Conservation (phyloP, 148 eudicot genomes). For the Silene uniflora region DNA sequence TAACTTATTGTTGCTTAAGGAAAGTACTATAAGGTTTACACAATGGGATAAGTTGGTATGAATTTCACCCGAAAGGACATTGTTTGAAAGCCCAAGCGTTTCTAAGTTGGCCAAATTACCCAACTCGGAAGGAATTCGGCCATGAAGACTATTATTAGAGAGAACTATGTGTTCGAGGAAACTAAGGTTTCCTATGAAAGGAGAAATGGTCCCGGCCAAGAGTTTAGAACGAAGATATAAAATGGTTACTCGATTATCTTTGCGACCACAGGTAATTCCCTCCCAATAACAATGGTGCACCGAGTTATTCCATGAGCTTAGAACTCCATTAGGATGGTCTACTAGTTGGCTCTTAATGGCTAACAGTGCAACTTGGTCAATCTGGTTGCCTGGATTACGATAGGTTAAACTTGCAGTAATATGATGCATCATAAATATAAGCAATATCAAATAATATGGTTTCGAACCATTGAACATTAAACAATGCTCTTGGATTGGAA, state of each 20-base stretch:
- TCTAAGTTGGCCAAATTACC: slow-evolving; percentile 14
- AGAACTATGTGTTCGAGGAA: slow-evolving; percentile 29
- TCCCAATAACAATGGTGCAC: slow-evolving; percentile 37
- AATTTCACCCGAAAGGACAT: too few species aligned
- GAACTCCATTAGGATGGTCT: neutral
- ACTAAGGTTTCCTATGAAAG: slow-evolving; percentile 41
- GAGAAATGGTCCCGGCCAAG: slow-evolving; percentile 31
- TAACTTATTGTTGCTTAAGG: too few species aligned
- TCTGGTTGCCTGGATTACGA: neutral
- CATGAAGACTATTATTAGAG: slow-evolving; percentile 24
- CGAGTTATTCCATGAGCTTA: slow-evolving; percentile 39
- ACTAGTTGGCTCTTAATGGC: neutral
- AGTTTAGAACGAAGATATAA: slow-evolving; percentile 22
- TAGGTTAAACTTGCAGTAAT: neutral
- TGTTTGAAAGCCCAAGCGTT: too few species aligned
- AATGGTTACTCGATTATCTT: slow-evolving; percentile 22
- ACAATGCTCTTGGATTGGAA: neutral
- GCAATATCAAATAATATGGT: neutral
- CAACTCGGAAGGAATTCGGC: slow-evolving; percentile 35
- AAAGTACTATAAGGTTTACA: too few species aligned
- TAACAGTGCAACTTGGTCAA: neutral
- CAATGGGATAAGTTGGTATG: too few species aligned
- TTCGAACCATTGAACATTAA: neutral
- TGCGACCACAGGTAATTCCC: slow-evolving; percentile 33
- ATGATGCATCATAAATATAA: neutral